Evolutionary conservation across 2,329 filamentous ascomycete species (phyloP).

Genomic region (Fusarium sp.): DNA sequence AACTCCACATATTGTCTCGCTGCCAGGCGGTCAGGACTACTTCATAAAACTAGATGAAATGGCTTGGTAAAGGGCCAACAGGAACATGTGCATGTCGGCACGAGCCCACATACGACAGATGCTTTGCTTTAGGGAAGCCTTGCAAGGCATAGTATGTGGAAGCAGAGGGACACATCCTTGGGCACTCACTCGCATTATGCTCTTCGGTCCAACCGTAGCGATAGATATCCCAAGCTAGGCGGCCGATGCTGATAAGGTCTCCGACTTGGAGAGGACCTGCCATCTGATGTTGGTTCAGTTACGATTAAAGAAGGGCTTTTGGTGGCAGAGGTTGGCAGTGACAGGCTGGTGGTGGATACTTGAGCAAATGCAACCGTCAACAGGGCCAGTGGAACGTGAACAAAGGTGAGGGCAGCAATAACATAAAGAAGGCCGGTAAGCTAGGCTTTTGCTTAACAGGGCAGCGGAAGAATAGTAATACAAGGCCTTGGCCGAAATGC

Average conservation of each 20-base stretch:
- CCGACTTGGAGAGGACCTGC: constrained; percentile 44
- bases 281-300: constrained; percentile 31
- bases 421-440: constrained; percentile 22
- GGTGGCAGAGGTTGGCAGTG: background rate
- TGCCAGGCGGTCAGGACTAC: constrained; percentile 22
- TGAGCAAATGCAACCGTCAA: background rate
- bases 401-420: constrained; percentile 9
- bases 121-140: constrained; percentile 24
- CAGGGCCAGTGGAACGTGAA: constrained; percentile 2
- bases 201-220: constrained; percentile 47
- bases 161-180: background rate
- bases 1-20: constrained; percentile 48
- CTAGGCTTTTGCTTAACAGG: constrained; percentile 8
- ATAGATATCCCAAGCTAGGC: constrained; percentile 48
- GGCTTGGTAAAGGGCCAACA: background rate
- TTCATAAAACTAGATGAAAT: background rate
- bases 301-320: constrained; percentile 4
- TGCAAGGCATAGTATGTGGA: constrained; percentile 19
- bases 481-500: background rate
- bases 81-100: background rate
- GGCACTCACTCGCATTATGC: constrained; percentile 47
- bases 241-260: constrained; percentile 47
- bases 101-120: background rate
- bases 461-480: constrained; percentile 3
- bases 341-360: constrained; percentile 6